phyloP scores from a whole-genome alignment of 352 stramenopile species.

The Achlya hypogyna region DNA sequence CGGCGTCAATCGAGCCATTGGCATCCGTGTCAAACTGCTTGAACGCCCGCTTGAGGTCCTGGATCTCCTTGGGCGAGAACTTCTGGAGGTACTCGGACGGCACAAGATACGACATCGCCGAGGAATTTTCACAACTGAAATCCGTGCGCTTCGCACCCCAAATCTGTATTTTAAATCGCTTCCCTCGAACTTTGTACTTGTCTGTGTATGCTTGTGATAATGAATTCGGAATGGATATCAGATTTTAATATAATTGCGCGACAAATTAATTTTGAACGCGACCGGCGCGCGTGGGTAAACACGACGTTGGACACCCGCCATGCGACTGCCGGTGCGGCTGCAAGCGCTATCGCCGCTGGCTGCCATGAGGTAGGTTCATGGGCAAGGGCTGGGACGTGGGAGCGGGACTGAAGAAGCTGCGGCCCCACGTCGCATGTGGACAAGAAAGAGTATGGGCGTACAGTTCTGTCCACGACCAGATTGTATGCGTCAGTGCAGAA shows the following conservation, averaged over 20 bases:
- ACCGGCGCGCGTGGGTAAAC: too few species aligned
- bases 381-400: background rate
- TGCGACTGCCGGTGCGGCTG: too few species aligned
- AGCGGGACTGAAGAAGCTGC: background rate
- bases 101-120: slow-evolving; percentile 79
- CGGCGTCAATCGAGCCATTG: slow-evolving; percentile 38
- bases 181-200: background rate
- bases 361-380: background rate
- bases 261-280: too few species aligned
- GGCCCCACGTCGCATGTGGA: background rate
- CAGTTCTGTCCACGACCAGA: too few species aligned
- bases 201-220: background rate
- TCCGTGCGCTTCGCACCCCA: background rate
- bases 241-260: too few species aligned
- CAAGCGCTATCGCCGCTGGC: background rate
- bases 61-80: slow-evolving; percentile 81
- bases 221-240: background rate
- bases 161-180: background rate
- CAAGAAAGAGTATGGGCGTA: background rate
- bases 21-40: slow-evolving; percentile 75
- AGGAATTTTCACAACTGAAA: background rate
- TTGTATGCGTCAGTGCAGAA: too few species aligned
- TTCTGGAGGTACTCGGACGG: slow-evolving; percentile 77
- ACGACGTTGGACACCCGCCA: too few species aligned
- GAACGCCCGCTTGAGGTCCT: slow-evolving; percentile 79